Conservation (phyloP, 768 basidiomycete species). For the Lactifluus piperatus region DNA sequence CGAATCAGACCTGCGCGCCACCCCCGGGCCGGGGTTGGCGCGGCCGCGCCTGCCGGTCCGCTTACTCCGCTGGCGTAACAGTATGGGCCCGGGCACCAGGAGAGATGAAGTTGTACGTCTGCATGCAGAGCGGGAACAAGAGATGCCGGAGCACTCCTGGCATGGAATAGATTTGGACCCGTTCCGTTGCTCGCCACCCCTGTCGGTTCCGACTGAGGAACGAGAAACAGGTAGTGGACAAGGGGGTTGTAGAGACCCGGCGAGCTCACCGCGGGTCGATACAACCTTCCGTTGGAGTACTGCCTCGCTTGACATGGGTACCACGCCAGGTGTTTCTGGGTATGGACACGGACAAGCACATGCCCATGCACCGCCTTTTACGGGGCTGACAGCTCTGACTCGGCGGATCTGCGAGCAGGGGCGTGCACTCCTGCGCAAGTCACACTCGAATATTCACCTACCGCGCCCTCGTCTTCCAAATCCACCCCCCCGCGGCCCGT, state of each 20-base stretch:
- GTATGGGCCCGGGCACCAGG: neutral
- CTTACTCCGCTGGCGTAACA: slow-evolving; percentile 9
- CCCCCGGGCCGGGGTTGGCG: neutral
- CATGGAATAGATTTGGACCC: slow-evolving; percentile 16
- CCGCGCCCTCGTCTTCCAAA: neutral
- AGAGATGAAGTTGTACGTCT: neutral
- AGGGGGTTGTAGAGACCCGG: neutral
- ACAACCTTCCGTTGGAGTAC: slow-evolving; percentile 20
- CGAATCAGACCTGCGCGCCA: neutral
- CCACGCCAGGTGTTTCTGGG: neutral
- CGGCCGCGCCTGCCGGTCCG: slow-evolving; percentile 2
- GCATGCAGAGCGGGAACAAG: neutral
- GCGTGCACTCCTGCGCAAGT: slow-evolving; percentile 15
- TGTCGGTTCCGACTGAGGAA: slow-evolving; percentile 1
- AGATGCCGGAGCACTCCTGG: slow-evolving; percentile 14
- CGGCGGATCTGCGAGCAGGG: slow-evolving; percentile 13
- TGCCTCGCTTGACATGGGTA: slow-evolving; percentile 6
- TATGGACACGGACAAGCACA: neutral
- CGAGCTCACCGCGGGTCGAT: slow-evolving; percentile 7
- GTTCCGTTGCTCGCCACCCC: slow-evolving; percentile 14
- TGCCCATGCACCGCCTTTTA: neutral
- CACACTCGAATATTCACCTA: slow-evolving; percentile 7
- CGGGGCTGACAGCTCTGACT: neutral
- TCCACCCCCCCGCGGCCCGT: neutral
- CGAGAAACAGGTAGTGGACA: neutral